Evolutionary conservation across 2,329 filamentous ascomycete genomes (phyloP).

Genomic region (Rhexocercosporidium sp.): DNA sequence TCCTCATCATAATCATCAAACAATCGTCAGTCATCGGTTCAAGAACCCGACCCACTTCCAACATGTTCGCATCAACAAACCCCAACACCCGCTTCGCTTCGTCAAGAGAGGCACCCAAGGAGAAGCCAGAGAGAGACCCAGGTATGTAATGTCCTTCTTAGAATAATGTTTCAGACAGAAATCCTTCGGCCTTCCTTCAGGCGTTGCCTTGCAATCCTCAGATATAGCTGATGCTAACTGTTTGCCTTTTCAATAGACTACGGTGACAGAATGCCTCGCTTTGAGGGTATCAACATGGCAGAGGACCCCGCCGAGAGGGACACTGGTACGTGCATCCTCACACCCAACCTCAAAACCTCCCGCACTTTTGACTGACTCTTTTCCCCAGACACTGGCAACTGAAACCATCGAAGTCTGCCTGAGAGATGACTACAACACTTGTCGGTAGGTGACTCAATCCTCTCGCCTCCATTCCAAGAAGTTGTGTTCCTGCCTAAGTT

Average conservation of each 20-base stretch:
- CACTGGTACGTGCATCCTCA: slow-evolving; percentile 15
- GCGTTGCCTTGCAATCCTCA: not conserved
- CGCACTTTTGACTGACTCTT: slow-evolving; percentile 8
- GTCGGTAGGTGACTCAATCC: slow-evolving; percentile 21
- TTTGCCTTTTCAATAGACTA: slow-evolving; percentile 1
- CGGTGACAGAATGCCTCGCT: slow-evolving; percentile 18
- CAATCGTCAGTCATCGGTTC: not conserved
- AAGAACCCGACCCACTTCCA: not conserved
- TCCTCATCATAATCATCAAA: not conserved
- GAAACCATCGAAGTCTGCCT: slow-evolving; percentile 14
- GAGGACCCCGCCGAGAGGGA: slow-evolving; percentile 9
- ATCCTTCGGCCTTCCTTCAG: not conserved
- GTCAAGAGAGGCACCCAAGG: not conserved
- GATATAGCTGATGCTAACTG: not conserved
- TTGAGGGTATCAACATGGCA: slow-evolving; percentile 12
- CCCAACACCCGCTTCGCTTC: slow-evolving; percentile 7
- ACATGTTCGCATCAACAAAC: slow-evolving; percentile 10
- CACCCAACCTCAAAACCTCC: slow-evolving; percentile 7
- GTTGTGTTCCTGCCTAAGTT: slow-evolving; percentile 15
- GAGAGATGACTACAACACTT: slow-evolving; percentile 8
- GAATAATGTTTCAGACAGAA: not conserved
- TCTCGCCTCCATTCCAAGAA: not conserved
- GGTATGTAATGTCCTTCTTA: slow-evolving; percentile 1
- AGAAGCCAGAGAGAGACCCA: slow-evolving; percentile 9
- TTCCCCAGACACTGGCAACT: slow-evolving; percentile 18